Conservation (phyloP, 768 basidiomycete species). For the Symmetrospora coprosmae region DNA sequence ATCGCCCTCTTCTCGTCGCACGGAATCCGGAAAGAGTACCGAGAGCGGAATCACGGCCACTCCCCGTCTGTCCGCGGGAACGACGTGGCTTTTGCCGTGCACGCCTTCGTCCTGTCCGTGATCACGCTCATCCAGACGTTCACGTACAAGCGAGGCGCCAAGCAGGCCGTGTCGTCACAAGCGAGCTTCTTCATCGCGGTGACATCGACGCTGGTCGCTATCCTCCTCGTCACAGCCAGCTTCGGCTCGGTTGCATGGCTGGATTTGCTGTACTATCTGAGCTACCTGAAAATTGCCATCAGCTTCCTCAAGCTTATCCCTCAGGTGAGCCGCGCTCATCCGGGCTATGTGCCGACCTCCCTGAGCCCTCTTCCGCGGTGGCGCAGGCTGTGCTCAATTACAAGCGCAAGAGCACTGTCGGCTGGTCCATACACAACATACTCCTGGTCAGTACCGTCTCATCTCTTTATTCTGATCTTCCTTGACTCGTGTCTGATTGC, state of each 20-base stretch:
- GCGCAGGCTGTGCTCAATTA: constrained; percentile 36
- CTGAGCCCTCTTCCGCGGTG: neutral
- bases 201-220: neutral
- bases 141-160: constrained; percentile 32
- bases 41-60: constrained; percentile 37
- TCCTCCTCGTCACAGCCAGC: neutral
- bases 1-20: constrained; percentile 35
- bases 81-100: constrained; percentile 40
- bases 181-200: constrained; percentile 12
- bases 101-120: constrained; percentile 35
- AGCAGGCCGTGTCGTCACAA: constrained; percentile 29
- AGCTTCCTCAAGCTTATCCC: constrained; percentile 40
- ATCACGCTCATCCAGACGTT: constrained; percentile 36
- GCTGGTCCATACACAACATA: constrained; percentile 24
- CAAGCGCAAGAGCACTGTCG: constrained; percentile 35
- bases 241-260: constrained; percentile 28
- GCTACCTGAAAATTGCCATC: constrained; percentile 37
- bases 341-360: neutral
- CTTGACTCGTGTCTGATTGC: too few species aligned
- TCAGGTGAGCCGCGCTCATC: constrained; percentile 32
- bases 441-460: constrained; percentile 7
- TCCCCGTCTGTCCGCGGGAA: constrained; percentile 36
- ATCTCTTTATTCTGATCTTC: neutral
- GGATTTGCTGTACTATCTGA: constrained; percentile 35
- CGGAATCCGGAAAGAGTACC: constrained; percentile 37